Evolutionary conservation across 2,329 filamentous ascomycete genomes (phyloP).

Genomic region (Colletotrichum spaethianum): DNA sequence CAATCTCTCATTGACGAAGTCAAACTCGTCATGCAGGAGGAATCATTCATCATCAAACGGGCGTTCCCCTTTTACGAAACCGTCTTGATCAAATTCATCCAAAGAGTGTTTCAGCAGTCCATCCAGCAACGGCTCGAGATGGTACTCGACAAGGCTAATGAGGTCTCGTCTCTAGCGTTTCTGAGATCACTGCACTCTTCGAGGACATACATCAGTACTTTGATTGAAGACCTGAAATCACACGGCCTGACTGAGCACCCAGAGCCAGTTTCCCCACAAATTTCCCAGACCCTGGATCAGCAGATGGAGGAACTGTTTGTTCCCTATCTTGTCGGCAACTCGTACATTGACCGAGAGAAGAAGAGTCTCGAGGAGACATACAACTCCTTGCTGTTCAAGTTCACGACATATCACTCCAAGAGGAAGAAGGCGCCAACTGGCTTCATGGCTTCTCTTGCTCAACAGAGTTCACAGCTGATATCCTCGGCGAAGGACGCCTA

Average conservation of each 20-base stretch:
- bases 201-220: conserved; percentile 85
- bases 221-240: conserved; percentile 93
- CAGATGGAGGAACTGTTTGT: conserved; percentile 85
- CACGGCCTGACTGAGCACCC: conserved; percentile 97
- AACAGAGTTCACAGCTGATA: conserved; percentile 90
- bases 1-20: conserved; percentile 96
- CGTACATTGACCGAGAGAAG: conserved; percentile 79
- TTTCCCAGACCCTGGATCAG: conserved; percentile 80
- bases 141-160: conserved; percentile 94
- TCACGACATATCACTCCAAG: conserved; percentile 92
- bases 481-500: conserved; percentile 92
- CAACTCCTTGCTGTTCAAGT: conserved; percentile 95
- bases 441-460: conserved; percentile 92
- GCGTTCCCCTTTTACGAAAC: conserved; percentile 98
- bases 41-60: conserved; percentile 95
- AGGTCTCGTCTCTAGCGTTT: conserved; percentile 92
- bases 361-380: conserved; percentile 84
- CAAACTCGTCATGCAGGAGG: conserved; percentile 94
- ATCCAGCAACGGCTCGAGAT: conserved; percentile 96
- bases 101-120: conserved; percentile 97
- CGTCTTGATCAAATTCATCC: conserved; percentile 92
- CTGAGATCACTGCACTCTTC: conserved; percentile 92
- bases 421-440: conserved; percentile 91
- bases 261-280: conserved; percentile 89
- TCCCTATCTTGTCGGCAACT: conserved; percentile 77